These are phyloP conservation scores for Ceratobasidium sp. DNA, from an alignment of 1,284 basidiomycete species.

Conservation along the genomic window DNA sequence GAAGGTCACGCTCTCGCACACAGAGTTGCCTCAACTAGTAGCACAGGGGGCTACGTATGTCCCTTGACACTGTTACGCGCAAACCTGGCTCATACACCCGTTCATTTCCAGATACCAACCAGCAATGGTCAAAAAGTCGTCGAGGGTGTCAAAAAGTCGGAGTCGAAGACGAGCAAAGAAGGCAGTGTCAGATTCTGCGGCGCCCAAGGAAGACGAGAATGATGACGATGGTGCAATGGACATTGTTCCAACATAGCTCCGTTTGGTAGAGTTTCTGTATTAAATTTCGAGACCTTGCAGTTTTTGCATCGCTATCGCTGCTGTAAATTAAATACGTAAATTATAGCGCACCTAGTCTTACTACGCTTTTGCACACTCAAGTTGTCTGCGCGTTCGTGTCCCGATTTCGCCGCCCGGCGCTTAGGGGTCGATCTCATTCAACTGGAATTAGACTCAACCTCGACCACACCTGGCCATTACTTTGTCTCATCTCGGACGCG, in stretches of 20 bases:
- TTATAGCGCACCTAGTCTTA: background rate
- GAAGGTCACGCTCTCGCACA: constrained; percentile 69
- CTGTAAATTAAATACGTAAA: background rate
- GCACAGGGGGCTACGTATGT: constrained; percentile 61
- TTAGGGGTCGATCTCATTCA: background rate
- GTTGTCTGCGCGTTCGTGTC: background rate
- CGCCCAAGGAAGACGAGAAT: background rate
- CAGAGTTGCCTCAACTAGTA: constrained; percentile 54
- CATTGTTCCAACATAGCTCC: constrained; percentile 10
- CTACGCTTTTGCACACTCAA: too few species aligned
- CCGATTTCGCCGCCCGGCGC: background rate
- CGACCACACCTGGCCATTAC: constrained; percentile 12
- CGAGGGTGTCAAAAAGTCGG: constrained; percentile 64
- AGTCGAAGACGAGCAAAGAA: constrained; percentile 58
- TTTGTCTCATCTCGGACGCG: background rate
- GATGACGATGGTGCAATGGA: constrained; percentile 28
- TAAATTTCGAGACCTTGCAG: too few species aligned
- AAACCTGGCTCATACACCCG: background rate
- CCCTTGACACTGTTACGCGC: background rate
- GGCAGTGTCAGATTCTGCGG: constrained; percentile 32
- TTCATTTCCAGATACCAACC: constrained; percentile 59
- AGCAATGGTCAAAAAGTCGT: constrained; percentile 59
- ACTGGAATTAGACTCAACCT: constrained; percentile 25
- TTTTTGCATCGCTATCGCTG: background rate
- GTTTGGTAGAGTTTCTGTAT: background rate